Evolutionary conservation across 129 eudicot genomes (phyloP), one percentile per base, ranked within the genome.

Genomic region (Apium graveolens): DNA sequence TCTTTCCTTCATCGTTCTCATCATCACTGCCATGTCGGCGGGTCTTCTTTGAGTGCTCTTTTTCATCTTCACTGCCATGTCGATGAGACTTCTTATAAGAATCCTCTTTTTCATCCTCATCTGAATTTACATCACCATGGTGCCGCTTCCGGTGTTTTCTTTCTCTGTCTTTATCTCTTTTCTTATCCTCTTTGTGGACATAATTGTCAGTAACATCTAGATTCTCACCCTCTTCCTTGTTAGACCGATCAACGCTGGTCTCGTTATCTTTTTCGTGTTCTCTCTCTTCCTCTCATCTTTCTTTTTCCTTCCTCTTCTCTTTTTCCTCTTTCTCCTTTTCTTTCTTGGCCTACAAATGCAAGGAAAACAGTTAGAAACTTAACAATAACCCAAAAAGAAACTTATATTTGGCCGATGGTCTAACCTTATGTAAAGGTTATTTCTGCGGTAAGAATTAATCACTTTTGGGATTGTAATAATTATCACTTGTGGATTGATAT

Each of bases 101-200:
- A 38, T 89, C 93, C 80, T 86, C 92, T 82, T 78, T 86, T 14
- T 86, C 90, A 20, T 89, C 93, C 79, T 81, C 83, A 37, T 86
- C 93, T 24, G 93, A 89, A 69, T 80, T 86, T 43, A 78, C 80
- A 80, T 89, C 92, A 76, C 84, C 86, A 51, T 89, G 92, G 81
- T 90, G 97, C 55, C 98, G 88, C 85, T 90, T 95, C 68, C 98
- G 85, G 81, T 90, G 97, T 82, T 90, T 92, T 73, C 89, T 90
- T 68, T 91, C 97, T 78, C 72, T 86, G 31, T 90, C 96, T 70
- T 83, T 88, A n/a, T 90, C 95, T 78, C 89, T 87, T 77, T 83
- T 93, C 78, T 85, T 93, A 45, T 91, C 97, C 72, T 93, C 98
- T 79, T 86, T 91, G 85, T 82, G 86, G 41, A 87, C 89, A 72